Evolutionary conservation across 1,284 basidiomycete genomes (phyloP), one percentile per base, ranked within the genome.

Genomic region (Mycena citricolor): DNA sequence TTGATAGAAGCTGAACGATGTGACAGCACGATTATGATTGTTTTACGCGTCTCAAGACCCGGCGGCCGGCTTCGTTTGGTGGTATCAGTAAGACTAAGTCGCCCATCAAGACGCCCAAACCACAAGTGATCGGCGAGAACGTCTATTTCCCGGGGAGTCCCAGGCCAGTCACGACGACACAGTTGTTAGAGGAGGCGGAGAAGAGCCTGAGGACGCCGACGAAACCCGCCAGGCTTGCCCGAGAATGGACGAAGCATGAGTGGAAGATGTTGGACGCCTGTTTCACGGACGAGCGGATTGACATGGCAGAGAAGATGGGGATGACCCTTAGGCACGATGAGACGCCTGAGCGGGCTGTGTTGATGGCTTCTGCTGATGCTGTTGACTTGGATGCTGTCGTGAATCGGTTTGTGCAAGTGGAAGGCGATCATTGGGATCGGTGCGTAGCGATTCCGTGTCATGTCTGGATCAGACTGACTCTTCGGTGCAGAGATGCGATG

Each of bases 11-110:
- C 26, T 19, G 35, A 17, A 0, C 31, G 19, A 12, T 39, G 16
- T 7, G n/a, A 29, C 8, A 91, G 88, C 83, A 93, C 56, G 83
- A 92, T 63, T 86, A 89, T 52, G 90, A 92, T 56, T 85, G 88
- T 57, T 79, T 86, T 57, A 81, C 83, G 42, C 45, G 46, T 17
- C 39, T 52, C 32, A 64, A 71, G 46, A 71, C 70, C 42, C 55
- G 59, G 20, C 56, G 59, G 12, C n/a, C n/a, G n/a, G 59, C 57
- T 36, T 55, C 58, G 13, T 44, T 40, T 30, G 37, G 44, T 22
- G 42, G 50, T 8, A 17, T 42, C 42, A 55, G 52, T 19, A 41
- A 49, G 28, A 51, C 40, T 40, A 47, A 59, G 34, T 51, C 33
- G 38, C n/a, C n/a, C n/a, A n/a, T n/a, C n/a, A n/a, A n/a, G n/a